phyloP scores from a whole-genome alignment of 2,329 filamentous ascomycete genomes.

The Diaporthe ampelina region DNA sequence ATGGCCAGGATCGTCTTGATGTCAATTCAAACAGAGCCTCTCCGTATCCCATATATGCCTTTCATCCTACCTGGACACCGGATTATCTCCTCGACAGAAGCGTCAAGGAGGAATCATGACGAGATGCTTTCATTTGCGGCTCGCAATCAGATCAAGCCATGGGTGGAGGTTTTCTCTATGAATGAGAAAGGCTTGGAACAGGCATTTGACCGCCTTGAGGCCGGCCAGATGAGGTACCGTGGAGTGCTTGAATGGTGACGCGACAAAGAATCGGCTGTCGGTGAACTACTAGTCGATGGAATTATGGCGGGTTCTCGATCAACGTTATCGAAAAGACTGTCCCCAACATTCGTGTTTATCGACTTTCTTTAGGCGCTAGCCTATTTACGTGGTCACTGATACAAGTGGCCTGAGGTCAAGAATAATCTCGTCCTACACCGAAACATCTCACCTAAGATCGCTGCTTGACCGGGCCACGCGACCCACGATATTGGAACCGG shows the following conservation, averaged over 20 bases:
- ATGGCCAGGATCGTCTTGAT: slow-evolving; percentile 39
- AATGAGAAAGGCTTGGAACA: slow-evolving; percentile 38
- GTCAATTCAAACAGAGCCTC: slow-evolving; percentile 37
- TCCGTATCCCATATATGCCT: slow-evolving; percentile 39
- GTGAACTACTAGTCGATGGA: not conserved
- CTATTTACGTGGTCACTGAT: not conserved
- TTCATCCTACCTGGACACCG: slow-evolving; percentile 39
- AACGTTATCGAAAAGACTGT: too few species aligned
- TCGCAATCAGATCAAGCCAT: slow-evolving; percentile 40
- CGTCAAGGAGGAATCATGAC: slow-evolving; percentile 41
- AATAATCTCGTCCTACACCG: not conserved
- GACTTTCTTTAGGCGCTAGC: not conserved
- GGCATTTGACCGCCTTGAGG: slow-evolving; percentile 41
- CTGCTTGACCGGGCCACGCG: not conserved
- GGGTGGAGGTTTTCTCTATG: slow-evolving; percentile 43
- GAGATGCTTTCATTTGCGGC: slow-evolving; percentile 42
- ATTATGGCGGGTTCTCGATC: not conserved
- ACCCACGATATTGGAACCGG: slow-evolving; percentile 1
- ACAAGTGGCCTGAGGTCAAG: not conserved
- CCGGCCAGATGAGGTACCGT: slow-evolving; percentile 41
- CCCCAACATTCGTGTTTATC: not conserved
- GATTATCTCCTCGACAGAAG: slow-evolving; percentile 41
- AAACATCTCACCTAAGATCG: not conserved
- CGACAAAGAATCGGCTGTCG: not conserved
- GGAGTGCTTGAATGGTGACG: slow-evolving; percentile 40